phyloP scores from a whole-genome alignment of 2,329 filamentous ascomycete species.

The Fusarium dimerum region DNA sequence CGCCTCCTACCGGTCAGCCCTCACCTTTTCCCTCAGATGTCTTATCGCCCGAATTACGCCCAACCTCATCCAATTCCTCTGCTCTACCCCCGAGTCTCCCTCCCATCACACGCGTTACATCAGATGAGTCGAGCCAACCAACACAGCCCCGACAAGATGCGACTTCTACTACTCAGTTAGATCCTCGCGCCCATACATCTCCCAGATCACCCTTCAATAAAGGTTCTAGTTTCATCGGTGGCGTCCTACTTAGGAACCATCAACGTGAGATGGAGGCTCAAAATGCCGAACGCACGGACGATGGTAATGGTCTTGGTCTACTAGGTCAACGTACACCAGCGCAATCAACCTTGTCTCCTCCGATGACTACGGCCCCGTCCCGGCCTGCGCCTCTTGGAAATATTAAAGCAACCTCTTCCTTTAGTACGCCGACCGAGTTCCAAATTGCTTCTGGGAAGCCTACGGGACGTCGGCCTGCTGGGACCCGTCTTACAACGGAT shows the following conservation, averaged over 20 bases:
- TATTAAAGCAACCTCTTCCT: conserved; percentile 39
- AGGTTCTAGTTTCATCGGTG: conserved; percentile 55
- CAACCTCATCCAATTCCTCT: conserved; percentile 38
- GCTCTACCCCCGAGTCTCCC: conserved; percentile 50
- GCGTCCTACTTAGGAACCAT: conserved; percentile 54
- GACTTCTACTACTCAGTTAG: conserved; percentile 22
- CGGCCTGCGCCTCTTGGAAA: conserved; percentile 25
- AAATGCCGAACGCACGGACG: conserved; percentile 20
- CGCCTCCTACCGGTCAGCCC: conserved; percentile 39
- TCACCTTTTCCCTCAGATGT: conserved; percentile 44
- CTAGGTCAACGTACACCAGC: conserved; percentile 17
- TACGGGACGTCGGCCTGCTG: conserved; percentile 45
- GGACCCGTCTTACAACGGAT: conserved; percentile 43
- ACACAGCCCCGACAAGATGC: conserved; percentile 27
- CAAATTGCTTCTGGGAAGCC: conserved; percentile 35
- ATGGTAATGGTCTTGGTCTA: conserved; percentile 13
- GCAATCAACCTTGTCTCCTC: conserved; percentile 19
- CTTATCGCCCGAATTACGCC: conserved; percentile 37
- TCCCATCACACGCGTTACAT: conserved; percentile 51
- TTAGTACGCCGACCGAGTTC: conserved; percentile 52
- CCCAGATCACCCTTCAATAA: conserved; percentile 37
- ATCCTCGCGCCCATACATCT: conserved; percentile 27
- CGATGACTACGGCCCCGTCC: conserved; percentile 33
- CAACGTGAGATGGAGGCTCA: conserved; percentile 40
- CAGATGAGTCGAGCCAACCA: conserved; percentile 36